Evolutionary conservation across 441 rosid genomes (phyloP).

Genomic region (Cnidoscolus chayamansa): DNA sequence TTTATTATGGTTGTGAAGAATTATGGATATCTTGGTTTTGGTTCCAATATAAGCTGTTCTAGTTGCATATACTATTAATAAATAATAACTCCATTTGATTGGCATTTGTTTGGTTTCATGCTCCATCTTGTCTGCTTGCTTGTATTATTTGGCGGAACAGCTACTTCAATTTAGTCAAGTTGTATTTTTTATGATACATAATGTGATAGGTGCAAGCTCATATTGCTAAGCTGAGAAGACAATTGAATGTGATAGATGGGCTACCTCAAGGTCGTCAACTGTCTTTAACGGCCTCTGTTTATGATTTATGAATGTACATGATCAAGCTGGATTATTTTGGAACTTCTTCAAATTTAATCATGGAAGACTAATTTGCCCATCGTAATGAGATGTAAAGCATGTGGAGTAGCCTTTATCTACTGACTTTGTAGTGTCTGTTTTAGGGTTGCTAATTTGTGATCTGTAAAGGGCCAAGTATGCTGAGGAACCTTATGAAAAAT

Average conservation of each 20-base stretch:
- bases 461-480: slow-evolving; percentile 5
- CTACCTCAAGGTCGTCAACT: slow-evolving; percentile 34
- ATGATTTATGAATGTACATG: slow-evolving; percentile 28
- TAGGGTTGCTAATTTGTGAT: not conserved
- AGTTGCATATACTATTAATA: slow-evolving; percentile 8
- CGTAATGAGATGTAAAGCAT: slow-evolving; percentile 10
- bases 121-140: slow-evolving; percentile 14
- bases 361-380: slow-evolving; percentile 21
- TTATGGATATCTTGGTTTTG: not conserved
- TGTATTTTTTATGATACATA: slow-evolving; percentile 18
- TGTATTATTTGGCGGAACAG: not conserved
- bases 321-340: slow-evolving; percentile 11
- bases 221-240: slow-evolving; percentile 61
- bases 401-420: not conserved
- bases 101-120: slow-evolving; percentile 13
- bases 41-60: slow-evolving; percentile 1
- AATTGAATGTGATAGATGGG: slow-evolving; percentile 53
- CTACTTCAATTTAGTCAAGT: not conserved
- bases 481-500: slow-evolving; percentile 9
- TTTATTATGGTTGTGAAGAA: too few species aligned
- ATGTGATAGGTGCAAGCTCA: slow-evolving; percentile 70
- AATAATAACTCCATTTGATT: slow-evolving; percentile 8
- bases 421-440: not conserved
- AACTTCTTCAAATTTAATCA: slow-evolving; percentile 12
- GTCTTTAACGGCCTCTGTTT: slow-evolving; percentile 36